These are phyloP conservation scores for Glebionis coronaria DNA, from an alignment of 129 eudicot species.

Conservation along the genomic window DNA sequence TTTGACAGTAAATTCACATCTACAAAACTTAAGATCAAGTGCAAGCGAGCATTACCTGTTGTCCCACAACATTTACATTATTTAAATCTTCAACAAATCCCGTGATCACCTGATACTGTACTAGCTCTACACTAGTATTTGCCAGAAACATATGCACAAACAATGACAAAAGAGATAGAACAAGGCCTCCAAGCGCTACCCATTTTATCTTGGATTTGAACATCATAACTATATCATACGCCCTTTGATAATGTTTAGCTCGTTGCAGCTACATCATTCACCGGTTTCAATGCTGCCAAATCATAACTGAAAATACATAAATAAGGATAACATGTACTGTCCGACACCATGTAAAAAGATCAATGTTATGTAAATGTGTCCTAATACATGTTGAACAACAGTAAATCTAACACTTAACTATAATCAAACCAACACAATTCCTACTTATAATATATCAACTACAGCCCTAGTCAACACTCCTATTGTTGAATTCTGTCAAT, in stretches of 20 bases:
- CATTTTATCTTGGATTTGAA: slow-evolving; percentile 59
- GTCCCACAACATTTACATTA: slow-evolving; percentile 23
- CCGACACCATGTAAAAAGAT: neutral
- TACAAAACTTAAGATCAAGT: neutral
- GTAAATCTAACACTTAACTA: too few species aligned
- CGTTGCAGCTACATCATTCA: slow-evolving; percentile 31
- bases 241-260: slow-evolving; percentile 15
- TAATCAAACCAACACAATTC: too few species aligned
- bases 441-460: too few species aligned
- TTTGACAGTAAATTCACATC: neutral
- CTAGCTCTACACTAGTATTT: slow-evolving; percentile 54
- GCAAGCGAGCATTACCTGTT: slow-evolving; percentile 29
- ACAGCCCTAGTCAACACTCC: too few species aligned
- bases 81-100: slow-evolving; percentile 56
- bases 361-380: too few species aligned
- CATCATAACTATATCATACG: slow-evolving; percentile 31
- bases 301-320: slow-evolving; percentile 23
- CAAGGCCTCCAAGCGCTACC: slow-evolving; percentile 62
- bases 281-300: slow-evolving; percentile 16
- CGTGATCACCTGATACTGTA: slow-evolving; percentile 36
- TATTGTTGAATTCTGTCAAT: too few species aligned
- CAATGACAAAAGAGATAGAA: slow-evolving; percentile 65
- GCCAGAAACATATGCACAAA: slow-evolving; percentile 81
- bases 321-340: neutral
- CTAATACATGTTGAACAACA: too few species aligned